Evolutionary conservation across 75 land plant species (phyloP).

Genomic region (Pinus albicaulis): DNA sequence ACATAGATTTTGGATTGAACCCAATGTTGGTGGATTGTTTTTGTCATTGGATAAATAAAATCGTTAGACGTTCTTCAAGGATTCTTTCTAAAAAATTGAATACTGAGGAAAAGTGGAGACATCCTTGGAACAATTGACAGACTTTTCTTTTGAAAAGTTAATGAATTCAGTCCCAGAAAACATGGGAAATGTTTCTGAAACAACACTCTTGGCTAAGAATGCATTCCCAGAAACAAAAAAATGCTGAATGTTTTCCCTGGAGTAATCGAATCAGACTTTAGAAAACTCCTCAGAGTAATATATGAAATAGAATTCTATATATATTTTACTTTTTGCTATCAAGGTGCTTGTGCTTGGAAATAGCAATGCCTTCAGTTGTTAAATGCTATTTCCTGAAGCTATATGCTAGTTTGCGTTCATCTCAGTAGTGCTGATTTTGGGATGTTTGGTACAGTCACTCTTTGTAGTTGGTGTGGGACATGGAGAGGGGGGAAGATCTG

Average conservation of each 20-base stretch:
- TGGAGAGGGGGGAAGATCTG: slow-evolving; percentile 91
- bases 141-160: too few relatives aligned
- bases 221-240: not conserved
- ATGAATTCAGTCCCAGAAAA: not conserved
- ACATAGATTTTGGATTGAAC: too few relatives aligned
- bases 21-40: too few relatives aligned
- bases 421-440: not conserved
- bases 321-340: too few relatives aligned
- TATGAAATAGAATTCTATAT: too few relatives aligned
- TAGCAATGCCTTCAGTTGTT: not conserved
- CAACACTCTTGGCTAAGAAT: not conserved
- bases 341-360: not conserved
- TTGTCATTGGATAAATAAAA: too few relatives aligned
- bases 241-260: not conserved
- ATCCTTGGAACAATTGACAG: too few relatives aligned
- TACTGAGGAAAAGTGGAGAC: too few relatives aligned
- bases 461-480: slow-evolving; percentile 93
- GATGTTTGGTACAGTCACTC: slow-evolving; percentile 15
- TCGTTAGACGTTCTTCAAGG: too few relatives aligned
- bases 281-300: not conserved
- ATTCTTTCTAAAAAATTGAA: too few relatives aligned
- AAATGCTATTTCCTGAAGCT: not conserved
- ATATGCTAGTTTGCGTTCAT: not conserved
- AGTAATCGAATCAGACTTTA: not conserved
- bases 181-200: not conserved